Evolutionary conservation across 2,329 filamentous ascomycete species (phyloP), one percentile per base, ranked within the genome.

Genomic region (Aspergillus fischeri): DNA sequence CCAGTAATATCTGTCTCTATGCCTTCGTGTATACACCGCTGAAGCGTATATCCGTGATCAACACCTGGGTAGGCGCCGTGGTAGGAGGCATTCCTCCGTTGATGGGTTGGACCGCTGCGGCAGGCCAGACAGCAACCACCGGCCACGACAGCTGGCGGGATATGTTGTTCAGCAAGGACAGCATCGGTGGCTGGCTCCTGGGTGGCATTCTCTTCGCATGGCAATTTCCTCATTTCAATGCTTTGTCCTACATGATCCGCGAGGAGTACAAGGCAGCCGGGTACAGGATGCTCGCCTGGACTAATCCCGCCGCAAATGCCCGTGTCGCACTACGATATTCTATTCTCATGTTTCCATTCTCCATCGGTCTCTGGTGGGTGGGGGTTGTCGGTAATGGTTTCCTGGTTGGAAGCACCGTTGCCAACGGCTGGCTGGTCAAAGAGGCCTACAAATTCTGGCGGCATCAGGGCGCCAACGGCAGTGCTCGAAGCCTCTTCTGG

Each of bases 181-280:
- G 80, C 27, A 77, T 86, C 10, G 94, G 94, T 4, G 94, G 93
- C 3, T 99, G 94, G 94, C 78, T 97, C 0, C 79, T 97, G 14
- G 93, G 91, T 1, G 86, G 83, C 0, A 77, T 97, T 6, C 80
- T 99, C 4, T 96, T 96, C 64, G 89, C 92, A 11, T 99, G 94
- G 94, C 93, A 99, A 71, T 97, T 99, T 70, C 92, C 94, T 3
- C 94, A 99, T 76, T 99, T 99, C 79, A 97, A 97, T 82, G 89
- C 92, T 1, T 81, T 99, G 24, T 92, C 90, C 49, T 95, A 93
- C 84, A 81, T 85, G 3, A 96, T 97, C 59, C 83, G 91, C 21
- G 87, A 95, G 8, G 94, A 99, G 73, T 99, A 99, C 80, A 88
- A 86, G 63, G 74, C 76, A 35, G 85, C 85, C 0, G 85, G 85